Evolutionary conservation across 495 filamentous ascomycete genomes (phyloP).

Genomic region (Penicillium simplicissimum): DNA sequence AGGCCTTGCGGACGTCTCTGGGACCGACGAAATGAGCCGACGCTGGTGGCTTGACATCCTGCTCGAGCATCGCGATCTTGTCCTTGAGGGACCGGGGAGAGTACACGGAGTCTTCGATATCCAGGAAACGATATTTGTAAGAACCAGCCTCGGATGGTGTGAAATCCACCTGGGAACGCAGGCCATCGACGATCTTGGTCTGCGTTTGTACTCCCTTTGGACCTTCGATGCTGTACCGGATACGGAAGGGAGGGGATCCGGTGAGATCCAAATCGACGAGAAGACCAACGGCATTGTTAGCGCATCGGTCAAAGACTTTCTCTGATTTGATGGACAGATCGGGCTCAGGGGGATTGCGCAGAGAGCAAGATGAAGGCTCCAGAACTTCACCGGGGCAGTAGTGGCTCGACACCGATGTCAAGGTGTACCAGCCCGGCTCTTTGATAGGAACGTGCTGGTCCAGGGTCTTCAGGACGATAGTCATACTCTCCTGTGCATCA

Average conservation of each 20-base stretch:
- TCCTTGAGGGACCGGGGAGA: conserved; percentile 48
- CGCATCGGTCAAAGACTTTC: conserved; percentile 90
- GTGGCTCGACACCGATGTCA: conserved; percentile 73
- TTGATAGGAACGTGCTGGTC: conserved; percentile 55
- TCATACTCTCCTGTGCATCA: conserved; percentile 50
- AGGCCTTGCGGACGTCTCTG: conserved; percentile 58
- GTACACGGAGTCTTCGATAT: conserved; percentile 81
- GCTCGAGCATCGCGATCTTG: conserved; percentile 65
- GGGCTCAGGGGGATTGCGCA: conserved; percentile 89
- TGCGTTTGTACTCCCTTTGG: conserved; percentile 56
- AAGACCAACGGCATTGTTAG: conserved; percentile 86
- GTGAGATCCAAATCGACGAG: conserved; percentile 83
- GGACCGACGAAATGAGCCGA: conserved; percentile 68
- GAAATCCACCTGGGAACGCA: conserved; percentile 79
- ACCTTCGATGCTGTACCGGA: conserved; percentile 69
- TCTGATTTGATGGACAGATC: conserved; percentile 69
- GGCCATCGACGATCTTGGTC: conserved; percentile 55
- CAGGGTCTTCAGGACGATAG: conserved; percentile 39
- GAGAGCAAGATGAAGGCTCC: conserved; percentile 86
- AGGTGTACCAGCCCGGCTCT: conserved; percentile 79
- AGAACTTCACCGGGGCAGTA: conserved; percentile 84
- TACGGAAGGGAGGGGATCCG: conserved; percentile 83
- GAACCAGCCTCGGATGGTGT: conserved; percentile 79
- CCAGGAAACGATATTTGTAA: conserved; percentile 81
- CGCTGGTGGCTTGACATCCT: conserved; percentile 89